Evolutionary conservation across 2,329 filamentous ascomycete genomes (phyloP), one percentile per base, ranked within the genome.

Genomic region (Colletotrichum theobromicola): DNA sequence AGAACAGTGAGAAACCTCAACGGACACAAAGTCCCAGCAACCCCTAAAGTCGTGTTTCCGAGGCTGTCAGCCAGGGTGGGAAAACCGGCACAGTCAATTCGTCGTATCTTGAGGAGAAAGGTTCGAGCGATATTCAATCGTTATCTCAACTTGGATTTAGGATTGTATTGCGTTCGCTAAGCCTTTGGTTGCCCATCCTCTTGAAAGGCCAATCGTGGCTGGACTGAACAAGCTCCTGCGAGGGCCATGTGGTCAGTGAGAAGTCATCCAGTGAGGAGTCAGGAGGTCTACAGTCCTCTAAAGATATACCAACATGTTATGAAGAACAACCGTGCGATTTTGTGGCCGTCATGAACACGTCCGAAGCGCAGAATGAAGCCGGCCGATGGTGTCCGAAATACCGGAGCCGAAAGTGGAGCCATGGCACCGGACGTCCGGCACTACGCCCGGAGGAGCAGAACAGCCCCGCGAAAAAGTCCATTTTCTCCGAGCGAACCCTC

Each of bases 331-430:
- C n/a, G n/a, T n/a, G n/a, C n/a, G n/a, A n/a, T n/a, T n/a, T 46
- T 21, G 10, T 50, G 0, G 42, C 0, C 42, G 0, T 50, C n/a
- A 21, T 0, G 10, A 21, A 0, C 9, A 0, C 10, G 0, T 0
- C 0, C n/a, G n/a, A 46, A 0, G 10, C 42, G 0, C 10, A 21
- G 2, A 6, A 50, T 0, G 5, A 50, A 50, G n/a, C n/a, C 6
- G 42, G 42, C 42, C 42, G 42, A 0, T 50, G 4, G 4, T 0
- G 9, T 10, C 37, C 18, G 18, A 10, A n/a, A 3, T 6, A 10
- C 42, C 42, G 42, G 42, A 1, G 1, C 42, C n/a, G 42, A 50
- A 50, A 7, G 42, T 50, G 42, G 42, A 50, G 42, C 2, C 42
- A 21, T 12, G 2, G n/a, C 6, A 1, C 42, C 42, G 42, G 42